Percentiles rank a stretch among this genome's conserved stretches.
phyloP scores from a whole-genome alignment of 2,329 filamentous ascomycete species.

The Fusarium haematococcum region DNA sequence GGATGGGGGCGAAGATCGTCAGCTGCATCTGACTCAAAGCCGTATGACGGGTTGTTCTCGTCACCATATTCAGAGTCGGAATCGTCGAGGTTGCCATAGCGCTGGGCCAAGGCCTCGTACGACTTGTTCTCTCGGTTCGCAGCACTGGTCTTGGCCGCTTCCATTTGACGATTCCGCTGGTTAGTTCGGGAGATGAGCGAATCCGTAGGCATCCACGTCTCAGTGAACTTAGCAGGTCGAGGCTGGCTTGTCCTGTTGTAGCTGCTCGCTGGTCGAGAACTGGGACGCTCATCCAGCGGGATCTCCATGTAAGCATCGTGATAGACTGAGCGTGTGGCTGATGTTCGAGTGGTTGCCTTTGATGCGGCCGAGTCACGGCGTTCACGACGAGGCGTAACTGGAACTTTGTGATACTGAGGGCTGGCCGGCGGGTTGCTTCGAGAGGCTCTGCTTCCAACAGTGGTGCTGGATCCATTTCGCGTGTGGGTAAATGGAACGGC shows the following conservation, averaged over 20 bases:
- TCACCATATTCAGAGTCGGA: constrained; percentile 56
- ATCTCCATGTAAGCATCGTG: constrained; percentile 64
- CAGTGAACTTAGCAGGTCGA: constrained; percentile 62
- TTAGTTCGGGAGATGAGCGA: constrained; percentile 66
- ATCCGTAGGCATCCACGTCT: constrained; percentile 67
- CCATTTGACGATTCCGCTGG: constrained; percentile 60
- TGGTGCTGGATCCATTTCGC: constrained; percentile 71
- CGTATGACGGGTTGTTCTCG: constrained; percentile 48
- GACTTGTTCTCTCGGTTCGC: constrained; percentile 50
- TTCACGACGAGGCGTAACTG: constrained; percentile 57
- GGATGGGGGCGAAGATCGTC: constrained; percentile 62
- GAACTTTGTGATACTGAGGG: constrained; percentile 64
- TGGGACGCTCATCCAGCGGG: constrained; percentile 55
- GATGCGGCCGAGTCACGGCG: constrained; percentile 58
- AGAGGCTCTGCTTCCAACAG: constrained; percentile 65
- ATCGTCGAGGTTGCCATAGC: constrained; percentile 56
- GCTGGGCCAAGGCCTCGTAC: constrained; percentile 62
- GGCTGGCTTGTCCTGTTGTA: constrained; percentile 44
- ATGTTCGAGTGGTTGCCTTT: constrained; percentile 60
- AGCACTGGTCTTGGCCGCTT: constrained; percentile 49
- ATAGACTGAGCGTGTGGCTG: constrained; percentile 51
- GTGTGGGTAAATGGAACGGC: constrained; percentile 86
- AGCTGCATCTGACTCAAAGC: constrained; percentile 43
- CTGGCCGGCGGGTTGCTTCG: constrained; percentile 64
- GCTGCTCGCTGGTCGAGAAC: constrained; percentile 42